Percentiles rank a stretch among this genome's conserved stretches.
Conservation (phyloP, 192 early-diverging fungal genomes). For the Backusella tuberculispora region DNA sequence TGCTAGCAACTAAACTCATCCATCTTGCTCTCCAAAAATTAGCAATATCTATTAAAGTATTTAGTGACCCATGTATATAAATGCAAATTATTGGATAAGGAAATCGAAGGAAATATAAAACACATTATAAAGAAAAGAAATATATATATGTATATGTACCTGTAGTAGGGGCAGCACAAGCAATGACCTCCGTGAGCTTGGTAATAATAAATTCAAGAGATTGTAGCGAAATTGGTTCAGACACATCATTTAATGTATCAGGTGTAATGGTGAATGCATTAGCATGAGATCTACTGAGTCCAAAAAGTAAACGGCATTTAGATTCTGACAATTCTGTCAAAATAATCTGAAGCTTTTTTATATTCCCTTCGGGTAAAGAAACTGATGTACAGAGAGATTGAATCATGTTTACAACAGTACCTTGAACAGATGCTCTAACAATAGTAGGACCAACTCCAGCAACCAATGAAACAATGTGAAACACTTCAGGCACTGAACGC, state of each 20-base stretch:
- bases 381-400: slow-evolving; percentile 76
- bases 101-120: neutral
- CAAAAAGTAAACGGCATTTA: slow-evolving; percentile 78
- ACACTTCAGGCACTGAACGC: slow-evolving; percentile 83
- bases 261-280: slow-evolving; percentile 70
- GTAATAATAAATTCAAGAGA: slow-evolving; percentile 61
- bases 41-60: slow-evolving; percentile 56
- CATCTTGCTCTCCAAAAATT: slow-evolving; percentile 85
- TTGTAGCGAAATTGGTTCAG: slow-evolving; percentile 50
- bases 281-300: slow-evolving; percentile 64
- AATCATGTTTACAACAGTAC: slow-evolving; percentile 87
- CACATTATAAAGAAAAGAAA: neutral
- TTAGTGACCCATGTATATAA: neutral
- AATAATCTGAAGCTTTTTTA: slow-evolving; percentile 58
- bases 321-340: slow-evolving; percentile 81
- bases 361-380: slow-evolving; percentile 53
- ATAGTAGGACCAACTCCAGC: slow-evolving; percentile 83
- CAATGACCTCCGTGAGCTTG: slow-evolving; percentile 65
- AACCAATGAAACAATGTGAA: slow-evolving; percentile 82
- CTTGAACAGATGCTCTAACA: slow-evolving; percentile 88
- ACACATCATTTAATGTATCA: slow-evolving; percentile 50
- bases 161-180: slow-evolving; percentile 59
- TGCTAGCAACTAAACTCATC: slow-evolving; percentile 86
- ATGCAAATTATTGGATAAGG: neutral
- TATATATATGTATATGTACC: slow-evolving; percentile 44